Conservation (phyloP, 352 stramenopile species). For the Phytopythium chamaehyphon region DNA sequence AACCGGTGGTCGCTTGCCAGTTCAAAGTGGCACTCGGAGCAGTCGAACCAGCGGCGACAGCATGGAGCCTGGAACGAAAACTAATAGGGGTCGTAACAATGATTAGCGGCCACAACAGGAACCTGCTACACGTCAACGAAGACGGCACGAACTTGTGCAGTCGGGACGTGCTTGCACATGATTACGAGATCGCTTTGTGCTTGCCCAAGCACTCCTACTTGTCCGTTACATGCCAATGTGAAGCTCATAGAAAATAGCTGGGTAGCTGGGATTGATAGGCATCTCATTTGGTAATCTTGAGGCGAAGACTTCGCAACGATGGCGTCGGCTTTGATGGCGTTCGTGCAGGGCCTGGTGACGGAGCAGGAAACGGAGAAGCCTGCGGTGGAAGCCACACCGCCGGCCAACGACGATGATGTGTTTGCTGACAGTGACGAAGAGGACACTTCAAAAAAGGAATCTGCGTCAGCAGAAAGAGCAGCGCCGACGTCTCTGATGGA, state of each 20-base stretch:
- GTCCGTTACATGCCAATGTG: no score
- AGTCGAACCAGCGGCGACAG: constrained; percentile 78
- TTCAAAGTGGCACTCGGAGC: constrained; percentile 71
- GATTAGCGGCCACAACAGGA: no score
- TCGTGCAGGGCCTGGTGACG: constrained; percentile 23
- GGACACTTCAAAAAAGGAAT: constrained; percentile 11
- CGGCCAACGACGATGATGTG: constrained; percentile 20
- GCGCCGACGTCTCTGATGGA: constrained; percentile 15
- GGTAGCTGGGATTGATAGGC: no score
- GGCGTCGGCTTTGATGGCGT: constrained; percentile 36
- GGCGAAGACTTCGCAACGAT: constrained; percentile 7
- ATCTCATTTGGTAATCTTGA: no score
- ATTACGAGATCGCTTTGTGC: no score
- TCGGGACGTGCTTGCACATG: constrained; percentile 54
- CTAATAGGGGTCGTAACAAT: constrained; percentile 16
- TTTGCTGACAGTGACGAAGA: constrained; percentile 26
- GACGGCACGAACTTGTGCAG: constrained; percentile 17
- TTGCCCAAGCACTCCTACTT: no score
- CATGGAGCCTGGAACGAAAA: constrained; percentile 63
- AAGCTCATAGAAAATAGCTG: no score
- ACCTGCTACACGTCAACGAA: no score
- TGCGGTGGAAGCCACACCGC: neutral
- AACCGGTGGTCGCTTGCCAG: constrained; percentile 46
- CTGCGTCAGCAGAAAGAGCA: constrained; percentile 3
- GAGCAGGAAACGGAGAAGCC: constrained; percentile 13